Evolutionary conservation across 23 red algal species (phyloP).

Genomic region (Gracilaria domingensis): DNA sequence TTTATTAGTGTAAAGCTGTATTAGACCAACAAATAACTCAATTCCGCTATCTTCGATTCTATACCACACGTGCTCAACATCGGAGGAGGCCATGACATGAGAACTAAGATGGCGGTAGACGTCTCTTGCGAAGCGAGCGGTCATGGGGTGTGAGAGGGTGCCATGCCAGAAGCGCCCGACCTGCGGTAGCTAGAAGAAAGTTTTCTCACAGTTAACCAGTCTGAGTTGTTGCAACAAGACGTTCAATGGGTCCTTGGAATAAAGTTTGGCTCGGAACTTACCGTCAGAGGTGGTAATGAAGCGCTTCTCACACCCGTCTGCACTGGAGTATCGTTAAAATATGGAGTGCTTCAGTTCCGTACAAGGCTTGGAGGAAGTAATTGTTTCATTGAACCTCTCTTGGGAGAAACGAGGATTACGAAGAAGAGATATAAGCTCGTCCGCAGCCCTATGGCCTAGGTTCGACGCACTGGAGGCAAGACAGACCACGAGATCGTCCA

Average conservation of each 20-base stretch:
- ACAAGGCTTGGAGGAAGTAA: neutral
- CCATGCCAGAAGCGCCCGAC: neutral
- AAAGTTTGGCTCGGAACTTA: slow-evolving; percentile 1
- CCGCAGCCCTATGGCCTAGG: neutral
- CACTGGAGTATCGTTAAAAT: neutral
- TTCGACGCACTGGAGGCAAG: neutral
- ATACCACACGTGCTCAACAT: neutral
- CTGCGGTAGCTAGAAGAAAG: neutral
- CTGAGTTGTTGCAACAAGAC: neutral
- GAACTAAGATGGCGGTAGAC: neutral
- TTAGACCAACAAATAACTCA: neutral
- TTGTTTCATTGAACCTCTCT: neutral
- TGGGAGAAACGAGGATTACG: neutral
- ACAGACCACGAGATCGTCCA: neutral
- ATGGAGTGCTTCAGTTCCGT: slow-evolving; percentile 7
- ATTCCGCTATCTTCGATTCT: neutral
- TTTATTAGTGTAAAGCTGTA: slow-evolving; percentile 26
- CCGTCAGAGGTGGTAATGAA: neutral
- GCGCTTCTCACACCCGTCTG: neutral
- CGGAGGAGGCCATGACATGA: neutral
- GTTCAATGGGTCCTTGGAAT: neutral
- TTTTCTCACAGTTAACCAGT: neutral
- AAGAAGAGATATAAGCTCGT: neutral
- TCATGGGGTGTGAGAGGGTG: slow-evolving; percentile 1
- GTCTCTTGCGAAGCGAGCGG: neutral